A percentile compares a stretch with the other conserved stretches of the same genome.
Conservation (phyloP, 116 monocot genomes). For the Cymodocea nodosa region DNA sequence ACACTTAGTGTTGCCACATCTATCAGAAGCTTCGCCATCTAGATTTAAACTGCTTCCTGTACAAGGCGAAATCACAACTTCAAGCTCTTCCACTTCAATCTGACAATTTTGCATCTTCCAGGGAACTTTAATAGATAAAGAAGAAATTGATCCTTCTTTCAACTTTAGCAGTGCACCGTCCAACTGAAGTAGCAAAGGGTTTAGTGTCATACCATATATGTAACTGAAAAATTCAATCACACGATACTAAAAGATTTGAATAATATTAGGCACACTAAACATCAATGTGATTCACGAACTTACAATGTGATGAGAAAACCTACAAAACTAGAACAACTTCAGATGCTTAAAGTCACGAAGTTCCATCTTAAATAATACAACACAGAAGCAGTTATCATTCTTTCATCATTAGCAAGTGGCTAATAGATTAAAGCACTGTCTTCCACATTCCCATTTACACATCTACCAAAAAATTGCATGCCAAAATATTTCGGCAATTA, state of each 20-base stretch:
- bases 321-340: no score
- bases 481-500: no score
- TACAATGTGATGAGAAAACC: no score
- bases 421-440: no score
- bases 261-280: not conserved
- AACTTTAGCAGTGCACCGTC: slow-evolving; percentile 44
- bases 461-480: no score
- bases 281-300: not conserved
- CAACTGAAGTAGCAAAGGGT: slow-evolving; percentile 31
- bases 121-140: slow-evolving; percentile 67
- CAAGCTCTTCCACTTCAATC: slow-evolving; percentile 88
- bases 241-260: not conserved
- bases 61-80: slow-evolving; percentile 66
- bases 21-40: slow-evolving; percentile 8
- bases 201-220: not conserved
- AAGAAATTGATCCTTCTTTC: slow-evolving; percentile 89
- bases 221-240: not conserved
- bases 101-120: slow-evolving; percentile 66
- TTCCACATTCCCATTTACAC: no score
- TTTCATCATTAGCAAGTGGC: no score
- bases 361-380: no score
- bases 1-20: slow-evolving; percentile 14
- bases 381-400: no score
- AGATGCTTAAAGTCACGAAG: no score
- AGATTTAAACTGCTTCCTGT: slow-evolving; percentile 6